Base-by-base conservation (phyloP, 2,329 filamentous ascomycete species). In the Fusarium buharicum region DNA sequence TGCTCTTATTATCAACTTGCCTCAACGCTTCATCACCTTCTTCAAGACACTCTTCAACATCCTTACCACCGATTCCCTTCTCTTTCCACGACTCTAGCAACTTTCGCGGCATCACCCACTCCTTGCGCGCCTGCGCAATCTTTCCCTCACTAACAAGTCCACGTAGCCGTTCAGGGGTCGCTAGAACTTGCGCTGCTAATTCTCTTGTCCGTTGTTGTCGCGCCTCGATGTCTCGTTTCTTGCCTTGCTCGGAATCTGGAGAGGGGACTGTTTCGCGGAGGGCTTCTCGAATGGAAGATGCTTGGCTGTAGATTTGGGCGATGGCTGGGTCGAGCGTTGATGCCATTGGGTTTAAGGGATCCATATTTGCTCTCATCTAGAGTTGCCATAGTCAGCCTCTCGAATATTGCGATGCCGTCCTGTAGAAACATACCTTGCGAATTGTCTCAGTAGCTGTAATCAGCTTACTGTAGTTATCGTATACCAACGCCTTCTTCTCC, bases 391-490 rank as follows among this genome's bases (percentile, higher is more conserved):
- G 27, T 59, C 9, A 64, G 39, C 41, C 16, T 14, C 14, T 24
- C 12, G 9, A 7, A 9, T 24, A 14, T 17, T 18, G n/a, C 14
- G 14, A 22, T 8, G 12, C 13, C 9, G 9, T 28, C 30, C 5
- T 16, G 17, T 16, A 3, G 11, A 4, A 24, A 16, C 44, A 9
- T 67, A 86, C 86, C 78, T 91, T 92, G 45, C 91, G 86, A 71
- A 99, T 99, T 4, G 94, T 98, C 76, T 97, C 94, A 11, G 96
- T 97, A 1, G 95, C 95, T n/a, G 90, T 86, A 66, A 99, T 97
- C 66, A 99, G 79, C 78, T 98, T 98, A 68, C 90, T 95, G 76
- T 98, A 99, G 74, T 99, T 99, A 75, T 99, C 94, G 75, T 99
- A 99, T 5, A 99, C 95, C 60, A 99, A 79, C 2, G 94, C 93